Conservation (phyloP, 441 rosid species). For the Populus tomentosa region DNA sequence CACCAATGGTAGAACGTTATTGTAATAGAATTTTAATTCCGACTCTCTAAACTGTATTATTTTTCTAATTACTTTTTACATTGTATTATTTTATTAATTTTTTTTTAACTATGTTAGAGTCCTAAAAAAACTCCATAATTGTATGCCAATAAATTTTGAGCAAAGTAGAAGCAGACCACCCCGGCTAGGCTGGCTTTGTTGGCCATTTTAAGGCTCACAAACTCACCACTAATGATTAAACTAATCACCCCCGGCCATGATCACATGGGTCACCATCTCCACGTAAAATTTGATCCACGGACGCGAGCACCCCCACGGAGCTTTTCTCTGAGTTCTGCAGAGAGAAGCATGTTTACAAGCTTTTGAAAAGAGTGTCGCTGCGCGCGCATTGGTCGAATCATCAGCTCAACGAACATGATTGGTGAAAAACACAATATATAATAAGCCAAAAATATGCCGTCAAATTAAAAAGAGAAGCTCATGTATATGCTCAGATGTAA, state of each 20-base stretch:
- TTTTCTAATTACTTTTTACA: no score
- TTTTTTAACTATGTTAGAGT: no score
- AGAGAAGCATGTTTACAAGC: background rate
- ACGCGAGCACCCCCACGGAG: conserved; percentile 39
- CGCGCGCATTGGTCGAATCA: conserved; percentile 4
- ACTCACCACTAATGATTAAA: background rate
- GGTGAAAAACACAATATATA: background rate
- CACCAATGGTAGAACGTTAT: no score
- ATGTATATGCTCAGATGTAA: background rate
- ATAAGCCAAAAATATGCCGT: conserved; percentile 14
- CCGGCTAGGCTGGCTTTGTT: conserved; percentile 15
- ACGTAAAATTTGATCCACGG: conserved; percentile 37
- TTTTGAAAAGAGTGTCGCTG: conserved; percentile 8
- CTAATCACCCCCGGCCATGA: background rate
- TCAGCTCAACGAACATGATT: background rate
- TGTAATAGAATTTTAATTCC: no score
- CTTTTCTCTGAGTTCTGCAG: background rate
- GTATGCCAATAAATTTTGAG: no score
- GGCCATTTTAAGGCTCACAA: conserved; percentile 1
- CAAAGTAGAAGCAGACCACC: background rate
- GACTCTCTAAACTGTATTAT: no score
- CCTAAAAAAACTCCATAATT: no score
- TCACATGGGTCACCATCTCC: conserved; percentile 30
- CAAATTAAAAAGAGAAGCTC: background rate
- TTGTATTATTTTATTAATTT: no score